Evolutionary conservation across 441 rosid species (phyloP).

Genomic region (Metrosideros polymorpha): DNA sequence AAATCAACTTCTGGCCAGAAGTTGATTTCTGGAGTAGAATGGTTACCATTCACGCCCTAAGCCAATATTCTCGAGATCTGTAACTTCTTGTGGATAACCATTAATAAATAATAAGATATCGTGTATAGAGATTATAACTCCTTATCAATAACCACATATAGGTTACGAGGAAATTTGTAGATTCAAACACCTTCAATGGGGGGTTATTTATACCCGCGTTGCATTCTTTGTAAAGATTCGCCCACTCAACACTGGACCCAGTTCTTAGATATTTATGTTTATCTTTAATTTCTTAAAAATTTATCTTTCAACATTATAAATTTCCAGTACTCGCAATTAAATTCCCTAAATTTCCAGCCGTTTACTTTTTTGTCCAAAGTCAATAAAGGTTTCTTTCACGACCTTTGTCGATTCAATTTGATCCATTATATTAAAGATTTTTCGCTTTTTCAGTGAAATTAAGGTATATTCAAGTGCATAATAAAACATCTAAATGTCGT

Average conservation of each 20-base stretch:
- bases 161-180: background rate
- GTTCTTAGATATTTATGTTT: background rate
- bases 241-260: background rate
- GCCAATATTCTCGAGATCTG: background rate
- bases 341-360: background rate
- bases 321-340: background rate
- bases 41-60: too few relatives aligned
- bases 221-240: background rate
- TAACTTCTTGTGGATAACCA: background rate
- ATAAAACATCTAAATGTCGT: background rate
- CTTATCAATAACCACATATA: background rate
- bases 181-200: background rate
- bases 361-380: background rate
- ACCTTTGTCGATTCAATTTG: background rate
- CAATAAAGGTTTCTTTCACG: background rate
- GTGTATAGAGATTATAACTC: background rate
- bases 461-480: accelerated
- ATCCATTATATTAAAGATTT: background rate
- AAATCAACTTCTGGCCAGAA: too few relatives aligned
- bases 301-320: background rate
- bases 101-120: background rate
- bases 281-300: background rate
- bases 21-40: too few relatives aligned
- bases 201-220: background rate
- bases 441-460: background rate